These are phyloP conservation scores for Globisporangium polare DNA, from an alignment of 352 stramenopile genomes.

Conservation along the genomic window DNA sequence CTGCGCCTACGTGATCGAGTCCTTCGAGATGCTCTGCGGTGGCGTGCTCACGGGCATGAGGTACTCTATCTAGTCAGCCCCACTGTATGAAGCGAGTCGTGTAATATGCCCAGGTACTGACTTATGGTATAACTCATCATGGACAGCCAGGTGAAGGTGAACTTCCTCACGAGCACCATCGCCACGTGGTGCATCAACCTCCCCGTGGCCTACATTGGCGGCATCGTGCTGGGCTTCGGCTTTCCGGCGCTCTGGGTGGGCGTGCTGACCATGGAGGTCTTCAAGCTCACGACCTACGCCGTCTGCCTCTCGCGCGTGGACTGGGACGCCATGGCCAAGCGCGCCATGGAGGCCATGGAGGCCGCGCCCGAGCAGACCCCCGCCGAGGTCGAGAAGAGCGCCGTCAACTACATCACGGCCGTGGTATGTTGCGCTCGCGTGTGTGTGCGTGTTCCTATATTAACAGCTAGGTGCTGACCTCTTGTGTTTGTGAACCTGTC, in stretches of 20 bases:
- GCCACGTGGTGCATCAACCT: constrained; percentile 69
- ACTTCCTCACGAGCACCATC: constrained; percentile 57
- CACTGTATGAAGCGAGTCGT: background rate
- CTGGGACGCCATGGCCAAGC: constrained; percentile 45
- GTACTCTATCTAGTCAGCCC: constrained; percentile 12
- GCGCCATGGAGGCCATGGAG: constrained; percentile 46
- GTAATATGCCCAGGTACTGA: background rate
- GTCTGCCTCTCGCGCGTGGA: constrained; percentile 35
- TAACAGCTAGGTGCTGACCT: background rate
- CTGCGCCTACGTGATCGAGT: constrained; percentile 53
- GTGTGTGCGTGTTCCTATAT: background rate
- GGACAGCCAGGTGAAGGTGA: constrained; percentile 51
- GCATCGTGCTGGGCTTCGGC: constrained; percentile 46
- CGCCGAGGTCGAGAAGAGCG: constrained; percentile 39
- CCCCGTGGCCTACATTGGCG: constrained; percentile 50
- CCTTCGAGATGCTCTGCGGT: constrained; percentile 54
- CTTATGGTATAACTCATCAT: background rate
- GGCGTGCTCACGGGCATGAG: constrained; percentile 69
- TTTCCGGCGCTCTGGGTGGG: constrained; percentile 64
- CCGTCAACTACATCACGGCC: constrained; percentile 59
- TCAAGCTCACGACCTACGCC: constrained; percentile 54
- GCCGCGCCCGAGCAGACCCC: constrained; percentile 26
- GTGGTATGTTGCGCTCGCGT: constrained; percentile 21
- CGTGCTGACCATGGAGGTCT: constrained; percentile 59
- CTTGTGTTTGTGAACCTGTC: background rate